Base-by-base conservation (phyloP, 805 yeast species). In the Yarrowia bubula region DNA sequence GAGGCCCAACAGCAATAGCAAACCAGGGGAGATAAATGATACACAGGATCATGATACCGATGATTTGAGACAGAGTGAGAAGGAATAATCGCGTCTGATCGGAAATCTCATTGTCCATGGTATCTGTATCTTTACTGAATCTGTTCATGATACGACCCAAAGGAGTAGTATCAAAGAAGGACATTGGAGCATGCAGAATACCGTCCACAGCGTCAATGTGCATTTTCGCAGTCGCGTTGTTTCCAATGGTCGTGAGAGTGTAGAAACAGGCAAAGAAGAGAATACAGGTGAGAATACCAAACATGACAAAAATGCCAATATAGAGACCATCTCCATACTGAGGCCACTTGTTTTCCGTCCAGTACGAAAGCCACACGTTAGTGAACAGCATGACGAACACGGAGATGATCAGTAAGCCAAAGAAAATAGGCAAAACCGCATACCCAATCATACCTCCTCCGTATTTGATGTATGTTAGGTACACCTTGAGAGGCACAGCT, bases 121-220 rank as follows among this genome's bases (percentile, higher is more conserved):
- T 84, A 73, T 87, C 90, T 0, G 92, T 86, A 73, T 89, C 96
- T 70, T 88, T 88, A 1, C 95, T 88, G 74, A 89, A 89, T 69
- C 96, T 79, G 75, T 89, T 89, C 73, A 89, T 76, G 61, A 89
- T 82, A 71, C 95, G 79, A 0, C 96, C 96, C 79, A 88, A 81
- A 22, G 96, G 96, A 0, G 92, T 89, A 10, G 86, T 82, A 70
- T 90, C 96, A 76, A 89, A 79, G 71, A 83, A 89, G 0, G 84
- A 74, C 92, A 89, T 87, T 41, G 96, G 95, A 1, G 91, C 84
- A 67, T 83, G 85, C 67, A 90, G 76, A 28, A 89, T 76, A 48
- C 76, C 82, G 61, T 78, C 72, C 64, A 85, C 77, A 7, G 92
- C 89, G 53, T 72, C 70, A 50, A 87, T 74, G 71, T 89, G 89